phyloP scores from a whole-genome alignment of 1,139 yeast species.

The Diutina sp. region DNA sequence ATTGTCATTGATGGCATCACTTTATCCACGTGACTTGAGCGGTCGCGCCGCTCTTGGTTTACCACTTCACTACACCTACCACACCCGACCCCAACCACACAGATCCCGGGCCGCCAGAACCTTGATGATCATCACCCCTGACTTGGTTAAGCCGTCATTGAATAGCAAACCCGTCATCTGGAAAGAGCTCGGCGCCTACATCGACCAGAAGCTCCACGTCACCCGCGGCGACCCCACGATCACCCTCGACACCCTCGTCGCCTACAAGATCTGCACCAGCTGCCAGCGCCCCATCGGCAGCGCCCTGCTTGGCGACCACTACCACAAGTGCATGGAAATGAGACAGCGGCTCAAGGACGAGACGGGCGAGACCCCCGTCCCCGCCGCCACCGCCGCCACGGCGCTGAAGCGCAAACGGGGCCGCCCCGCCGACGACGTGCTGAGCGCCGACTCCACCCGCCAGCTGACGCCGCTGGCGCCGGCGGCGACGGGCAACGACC shows the following conservation, averaged over 20 bases:
- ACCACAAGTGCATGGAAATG: constrained; percentile 34
- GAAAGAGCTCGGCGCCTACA: constrained; percentile 51
- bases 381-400: constrained; percentile 5
- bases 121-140: constrained; percentile 6
- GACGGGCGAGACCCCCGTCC: constrained; percentile 12
- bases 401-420: constrained; percentile 22
- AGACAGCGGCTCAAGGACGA: constrained; percentile 25
- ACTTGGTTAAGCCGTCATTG: constrained; percentile 4
- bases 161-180: constrained; percentile 22
- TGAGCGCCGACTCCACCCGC: constrained; percentile 28
- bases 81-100: not conserved
- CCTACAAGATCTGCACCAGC: constrained; percentile 51
- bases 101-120: not conserved
- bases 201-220: constrained; percentile 32
- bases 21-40: too few relatives aligned
- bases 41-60: too few relatives aligned
- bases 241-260: constrained; percentile 26
- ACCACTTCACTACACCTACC: not conserved
- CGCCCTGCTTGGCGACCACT: constrained; percentile 31
- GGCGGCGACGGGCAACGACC: constrained; percentile 3
- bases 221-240: constrained; percentile 11
- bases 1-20: too few relatives aligned
- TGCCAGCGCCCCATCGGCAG: constrained; percentile 56
- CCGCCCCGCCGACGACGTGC: constrained; percentile 17
- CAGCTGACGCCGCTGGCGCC: constrained; percentile 13